Base-by-base conservation (phyloP, 2,329 filamentous ascomycete genomes). In the Colletotrichum shisoi region DNA sequence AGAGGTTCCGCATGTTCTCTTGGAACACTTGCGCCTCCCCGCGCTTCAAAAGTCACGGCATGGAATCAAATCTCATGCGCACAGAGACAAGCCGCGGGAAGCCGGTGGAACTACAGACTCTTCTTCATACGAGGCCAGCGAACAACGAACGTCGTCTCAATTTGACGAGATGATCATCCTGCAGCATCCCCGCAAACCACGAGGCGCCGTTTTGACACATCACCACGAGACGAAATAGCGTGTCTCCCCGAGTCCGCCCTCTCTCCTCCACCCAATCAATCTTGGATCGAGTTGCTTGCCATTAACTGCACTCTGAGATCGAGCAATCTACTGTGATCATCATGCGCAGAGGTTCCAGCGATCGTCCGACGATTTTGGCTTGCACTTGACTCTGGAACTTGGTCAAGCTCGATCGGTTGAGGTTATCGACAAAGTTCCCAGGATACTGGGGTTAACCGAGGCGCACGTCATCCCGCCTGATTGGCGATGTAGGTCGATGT, bases 381-480 rank as follows among this genome's bases (percentile, higher is more conserved):
- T 42, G 42, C 46, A n/a, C 61, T 67, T 51, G 42, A 34, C 31
- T 40, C 46, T 52, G 42, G 21, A 6, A 17, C 57, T 11, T 39
- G 45, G 21, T 44, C 46, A 40, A 51, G 27, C 17, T 39, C 39
- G 53, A 67, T 51, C 57, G 27, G 48, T 51, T 52, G 65, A 68
- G 54, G 61, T 65, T 68, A 64, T 65, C 54, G 49, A 68, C 27
- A 65, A 51, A 56, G 48, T 67, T 61, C 57, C 66, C 34, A 62
- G 66, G 66, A 67, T 68, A 39, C 66, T 53, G 53, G 66, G 66
- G 66, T 68, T 67, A 67, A 44, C 57, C 66, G 52, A 66, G 44
- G 63, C 34, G 66, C 66, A 68, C 66, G 66, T 68, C 66, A 68
- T 68, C 57, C 63, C 63, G 63, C 63, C 48, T 44, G 64, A 42